phyloP scores from a whole-genome alignment of 1,284 basidiomycete species.

The Trichosporon faecale region DNA sequence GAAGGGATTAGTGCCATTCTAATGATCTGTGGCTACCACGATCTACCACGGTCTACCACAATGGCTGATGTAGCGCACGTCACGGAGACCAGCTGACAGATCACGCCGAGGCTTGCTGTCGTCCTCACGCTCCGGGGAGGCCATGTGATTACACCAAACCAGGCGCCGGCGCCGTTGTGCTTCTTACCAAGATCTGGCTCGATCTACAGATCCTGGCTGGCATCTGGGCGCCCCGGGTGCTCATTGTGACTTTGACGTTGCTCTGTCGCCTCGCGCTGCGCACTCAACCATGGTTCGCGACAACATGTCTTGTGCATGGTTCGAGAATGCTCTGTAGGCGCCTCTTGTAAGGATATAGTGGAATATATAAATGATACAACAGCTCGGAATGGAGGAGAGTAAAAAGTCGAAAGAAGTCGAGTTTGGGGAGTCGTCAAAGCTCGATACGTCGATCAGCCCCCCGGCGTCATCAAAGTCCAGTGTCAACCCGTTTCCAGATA shows the following conservation, averaged over 20 bases:
- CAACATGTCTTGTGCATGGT: constrained; percentile 8
- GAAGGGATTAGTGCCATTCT: not conserved
- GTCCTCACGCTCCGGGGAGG: no score
- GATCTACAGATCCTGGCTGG: no score
- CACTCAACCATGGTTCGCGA: not conserved
- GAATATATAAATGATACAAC: constrained; percentile 11
- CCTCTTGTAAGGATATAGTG: not conserved
- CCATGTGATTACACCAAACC: no score
- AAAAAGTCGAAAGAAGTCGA: not conserved
- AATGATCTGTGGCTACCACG: not conserved
- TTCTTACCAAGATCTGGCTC: no score
- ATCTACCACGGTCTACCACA: no score
- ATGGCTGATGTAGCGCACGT: no score
- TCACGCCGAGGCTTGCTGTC: no score
- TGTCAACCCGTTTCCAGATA: constrained; percentile 4
- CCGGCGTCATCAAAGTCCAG: not conserved
- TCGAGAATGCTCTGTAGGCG: constrained; percentile 8
- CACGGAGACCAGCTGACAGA: no score
- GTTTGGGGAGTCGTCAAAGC: not conserved
- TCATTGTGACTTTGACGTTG: no score
- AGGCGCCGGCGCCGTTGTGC: no score
- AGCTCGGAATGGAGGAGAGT: not conserved
- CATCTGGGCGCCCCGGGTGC: no score
- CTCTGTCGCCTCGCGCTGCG: no score
- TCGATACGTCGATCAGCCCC: not conserved